Base-by-base conservation (phyloP, 2,329 filamentous ascomycete species). In the Biscogniauxia mediterranea region DNA sequence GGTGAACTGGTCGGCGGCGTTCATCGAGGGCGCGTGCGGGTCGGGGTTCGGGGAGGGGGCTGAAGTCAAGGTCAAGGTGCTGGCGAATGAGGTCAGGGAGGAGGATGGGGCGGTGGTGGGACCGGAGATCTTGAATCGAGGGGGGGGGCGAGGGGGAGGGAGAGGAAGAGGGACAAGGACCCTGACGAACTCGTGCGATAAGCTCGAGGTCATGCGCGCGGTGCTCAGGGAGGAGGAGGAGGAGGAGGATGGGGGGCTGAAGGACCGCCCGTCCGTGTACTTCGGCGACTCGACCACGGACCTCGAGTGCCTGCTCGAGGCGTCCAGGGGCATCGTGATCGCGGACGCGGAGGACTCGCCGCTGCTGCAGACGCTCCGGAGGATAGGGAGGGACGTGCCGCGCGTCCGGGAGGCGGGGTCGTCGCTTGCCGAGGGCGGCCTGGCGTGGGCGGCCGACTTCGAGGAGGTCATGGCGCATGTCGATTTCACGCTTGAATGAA, bases 281-380 rank as follows among this genome's bases (percentile, higher is more conserved):
- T 80, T 85, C 69, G 84, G 84, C 7, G 84, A 87, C 69, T 85
- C 84, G 26, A 78, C 78, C 1, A 86, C 84, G 1, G 84, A 87
- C 68, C 71, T 86, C 59, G 79, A 81, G 68, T 86, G 84, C 61
- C 71, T 87, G 46, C 65, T 84, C 3, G 68, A 71, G 21, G 72
- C 70, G 1, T 72, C 74, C 5, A 54, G 64, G 38, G 84, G 83
- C 3, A 72, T 85, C 21, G 78, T 82, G 51, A 76, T 87, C 49
- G 76, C 79, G 1, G 69, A 78, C 46, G 67, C 73, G 17, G 74
- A 74, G n/a, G 64, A 69, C 15, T 72, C 73, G 38, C 61, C 63
- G 42, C 59, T 71, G 52, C 62, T 71, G 56, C 58, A 59, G 64
- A 73, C 70, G 11, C 63, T 76, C n/a, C 61, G 64, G 60, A 67